Conservation (phyloP, 148 eudicot species). For the Camellia granthamiana region DNA sequence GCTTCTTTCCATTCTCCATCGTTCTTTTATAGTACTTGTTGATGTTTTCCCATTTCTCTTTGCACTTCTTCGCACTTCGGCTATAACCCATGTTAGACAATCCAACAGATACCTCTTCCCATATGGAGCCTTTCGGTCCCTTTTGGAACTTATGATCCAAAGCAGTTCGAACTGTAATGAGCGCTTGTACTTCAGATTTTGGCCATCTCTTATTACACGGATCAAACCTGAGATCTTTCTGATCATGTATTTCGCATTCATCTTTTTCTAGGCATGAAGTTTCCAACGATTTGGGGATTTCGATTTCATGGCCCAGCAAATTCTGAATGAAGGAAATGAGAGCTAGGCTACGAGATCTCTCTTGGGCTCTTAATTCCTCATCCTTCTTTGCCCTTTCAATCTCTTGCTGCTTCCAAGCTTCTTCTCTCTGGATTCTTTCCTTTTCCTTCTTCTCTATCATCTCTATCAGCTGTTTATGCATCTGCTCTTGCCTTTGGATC, state of each 20-base stretch:
- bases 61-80: constrained; percentile 49
- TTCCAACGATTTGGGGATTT: constrained; percentile 11
- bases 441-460: constrained; percentile 40
- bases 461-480: constrained; percentile 52
- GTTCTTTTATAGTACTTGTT: constrained; percentile 43
- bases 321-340: constrained; percentile 44
- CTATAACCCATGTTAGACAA: constrained; percentile 46
- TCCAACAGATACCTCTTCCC: constrained; percentile 47
- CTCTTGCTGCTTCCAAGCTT: constrained; percentile 48
- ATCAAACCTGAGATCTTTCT: constrained; percentile 12
- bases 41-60: constrained; percentile 59
- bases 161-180: constrained; percentile 46
- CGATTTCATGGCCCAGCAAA: constrained; percentile 29
- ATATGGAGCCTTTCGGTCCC: constrained; percentile 36
- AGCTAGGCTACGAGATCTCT: constrained; percentile 44
- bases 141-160: constrained; percentile 37
- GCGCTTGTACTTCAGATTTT: constrained; percentile 53
- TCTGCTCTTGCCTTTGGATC: constrained; percentile 47
- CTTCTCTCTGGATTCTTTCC: constrained; percentile 44
- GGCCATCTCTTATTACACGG: constrained; percentile 44
- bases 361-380: constrained; percentile 34
- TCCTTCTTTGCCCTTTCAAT: constrained; percentile 36
- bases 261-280: constrained; percentile 10
- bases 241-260: constrained; percentile 17
- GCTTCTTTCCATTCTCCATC: constrained; percentile 25